Evolutionary conservation across 228 moss, liverwort and hornwort genomes (phyloP).

Genomic region (Sphagnum fallax): DNA sequence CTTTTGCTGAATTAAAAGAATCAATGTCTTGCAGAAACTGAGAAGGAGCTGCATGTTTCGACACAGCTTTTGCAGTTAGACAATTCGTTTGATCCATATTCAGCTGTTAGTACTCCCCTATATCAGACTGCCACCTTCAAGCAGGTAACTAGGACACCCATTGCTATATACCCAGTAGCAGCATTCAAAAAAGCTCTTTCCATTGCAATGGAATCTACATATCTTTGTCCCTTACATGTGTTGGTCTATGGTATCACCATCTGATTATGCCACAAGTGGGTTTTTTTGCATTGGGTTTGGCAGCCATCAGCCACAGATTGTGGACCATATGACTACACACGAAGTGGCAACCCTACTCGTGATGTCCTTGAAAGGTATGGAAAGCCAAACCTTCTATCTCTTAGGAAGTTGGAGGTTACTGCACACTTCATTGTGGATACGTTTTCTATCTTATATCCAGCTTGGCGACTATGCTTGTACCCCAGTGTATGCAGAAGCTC

Average conservation of each 20-base stretch:
- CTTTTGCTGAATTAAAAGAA: neutral
- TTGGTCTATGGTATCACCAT: too few species aligned
- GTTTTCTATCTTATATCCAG: neutral
- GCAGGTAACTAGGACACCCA: slow-evolving; percentile 23
- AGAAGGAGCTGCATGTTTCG: slow-evolving; percentile 51
- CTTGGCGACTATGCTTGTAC: neutral
- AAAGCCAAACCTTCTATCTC: neutral
- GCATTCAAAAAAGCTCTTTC: neutral
- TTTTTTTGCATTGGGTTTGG: slow-evolving; percentile 1
- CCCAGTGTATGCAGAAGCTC: neutral
- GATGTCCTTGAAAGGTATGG: slow-evolving; percentile 66
- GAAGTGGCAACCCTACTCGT: slow-evolving; percentile 88
- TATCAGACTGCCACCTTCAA: slow-evolving; percentile 86
- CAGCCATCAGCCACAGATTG: slow-evolving; percentile 81
- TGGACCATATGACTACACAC: slow-evolving; percentile 82
- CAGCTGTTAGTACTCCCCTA: slow-evolving; percentile 59
- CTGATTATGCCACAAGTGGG: too few species aligned
- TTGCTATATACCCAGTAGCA: neutral
- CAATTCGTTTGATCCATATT: slow-evolving; percentile 44
- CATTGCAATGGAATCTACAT: neutral
- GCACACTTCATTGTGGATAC: neutral
- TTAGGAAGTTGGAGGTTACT: neutral
- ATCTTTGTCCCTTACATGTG: neutral
- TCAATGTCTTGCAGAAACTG: slow-evolving; percentile 2
- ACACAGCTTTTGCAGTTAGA: slow-evolving; percentile 75